Evolutionary conservation across 257 asterid species (phyloP).

Genomic region (Solanum sejunctum): DNA sequence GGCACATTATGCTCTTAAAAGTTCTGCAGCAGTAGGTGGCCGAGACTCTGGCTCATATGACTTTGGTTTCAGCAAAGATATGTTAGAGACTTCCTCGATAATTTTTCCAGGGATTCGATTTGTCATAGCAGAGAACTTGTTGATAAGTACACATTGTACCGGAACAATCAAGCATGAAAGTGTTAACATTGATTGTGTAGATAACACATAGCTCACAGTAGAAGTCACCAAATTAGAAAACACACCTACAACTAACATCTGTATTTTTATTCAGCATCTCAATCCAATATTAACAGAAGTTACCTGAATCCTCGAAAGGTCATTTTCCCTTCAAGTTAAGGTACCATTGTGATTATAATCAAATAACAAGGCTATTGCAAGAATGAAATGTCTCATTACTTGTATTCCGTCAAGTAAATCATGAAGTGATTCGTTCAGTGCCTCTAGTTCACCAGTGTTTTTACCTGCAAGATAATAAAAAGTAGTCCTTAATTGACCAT

Average conservation of each 20-base stretch:
- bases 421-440: constrained; percentile 68
- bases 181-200: not conserved
- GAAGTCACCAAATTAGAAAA: not conserved
- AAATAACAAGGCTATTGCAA: not conserved
- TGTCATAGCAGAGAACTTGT: constrained; percentile 5
- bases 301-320: not conserved
- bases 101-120: constrained; percentile 57
- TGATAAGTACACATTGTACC: not conserved
- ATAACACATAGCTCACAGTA: not conserved
- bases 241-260: not conserved
- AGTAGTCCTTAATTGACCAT: not conserved
- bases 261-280: not conserved
- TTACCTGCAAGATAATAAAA: constrained; percentile 32
- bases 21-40: constrained; percentile 63
- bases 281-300: not conserved
- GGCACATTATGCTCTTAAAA: constrained; percentile 65
- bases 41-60: constrained; percentile 64
- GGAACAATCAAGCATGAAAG: not conserved
- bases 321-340: not conserved
- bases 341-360: not conserved
- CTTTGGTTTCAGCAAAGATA: constrained; percentile 78
- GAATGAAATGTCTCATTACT: constrained; percentile 21
- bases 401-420: constrained; percentile 97
- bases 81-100: constrained; percentile 60
- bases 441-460: constrained; percentile 52